A percentile compares a stretch with the other conserved stretches of the same genome.
Evolutionary conservation across 2,329 filamentous ascomycete genomes (phyloP).

Genomic region (Scolecobasidium constrictum): DNA sequence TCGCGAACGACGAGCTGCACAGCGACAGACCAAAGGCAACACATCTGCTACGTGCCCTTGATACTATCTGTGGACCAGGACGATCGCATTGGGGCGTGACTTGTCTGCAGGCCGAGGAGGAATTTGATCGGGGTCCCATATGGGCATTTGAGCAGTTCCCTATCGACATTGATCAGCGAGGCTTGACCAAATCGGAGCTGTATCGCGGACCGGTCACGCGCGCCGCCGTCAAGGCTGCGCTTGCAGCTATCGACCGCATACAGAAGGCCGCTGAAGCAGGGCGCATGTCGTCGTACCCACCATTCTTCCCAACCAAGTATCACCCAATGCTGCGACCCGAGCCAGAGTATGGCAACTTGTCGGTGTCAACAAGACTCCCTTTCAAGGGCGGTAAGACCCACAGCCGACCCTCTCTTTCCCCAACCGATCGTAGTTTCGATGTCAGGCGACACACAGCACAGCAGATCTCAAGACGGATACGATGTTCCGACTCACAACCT

Average conservation of each 20-base stretch:
- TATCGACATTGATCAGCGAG: constrained; percentile 28
- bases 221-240: constrained; percentile 26
- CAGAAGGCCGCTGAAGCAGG: constrained; percentile 16
- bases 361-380: constrained; percentile 22
- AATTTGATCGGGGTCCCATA: constrained; percentile 33
- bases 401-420: constrained; percentile 27
- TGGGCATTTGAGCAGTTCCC: constrained; percentile 35
- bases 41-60: constrained; percentile 17
- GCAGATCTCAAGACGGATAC: constrained; percentile 31
- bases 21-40: constrained; percentile 13
- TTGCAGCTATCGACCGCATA: constrained; percentile 28
- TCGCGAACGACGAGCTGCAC: too few species aligned
- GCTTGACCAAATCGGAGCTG: constrained; percentile 30
- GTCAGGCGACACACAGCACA: constrained; percentile 22
- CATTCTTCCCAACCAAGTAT: constrained; percentile 13
- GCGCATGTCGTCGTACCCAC: not conserved
- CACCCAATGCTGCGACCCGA: constrained; percentile 15
- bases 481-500: constrained; percentile 32
- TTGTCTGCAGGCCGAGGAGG: constrained; percentile 26
- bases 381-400: constrained; percentile 29
- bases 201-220: constrained; percentile 29
- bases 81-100: constrained; percentile 32
- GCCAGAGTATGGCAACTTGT: constrained; percentile 18
- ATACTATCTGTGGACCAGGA: constrained; percentile 18
- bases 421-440: constrained; percentile 28